Conservation (phyloP, 2,329 filamentous ascomycete species). For the Hypoxylon sp. region DNA sequence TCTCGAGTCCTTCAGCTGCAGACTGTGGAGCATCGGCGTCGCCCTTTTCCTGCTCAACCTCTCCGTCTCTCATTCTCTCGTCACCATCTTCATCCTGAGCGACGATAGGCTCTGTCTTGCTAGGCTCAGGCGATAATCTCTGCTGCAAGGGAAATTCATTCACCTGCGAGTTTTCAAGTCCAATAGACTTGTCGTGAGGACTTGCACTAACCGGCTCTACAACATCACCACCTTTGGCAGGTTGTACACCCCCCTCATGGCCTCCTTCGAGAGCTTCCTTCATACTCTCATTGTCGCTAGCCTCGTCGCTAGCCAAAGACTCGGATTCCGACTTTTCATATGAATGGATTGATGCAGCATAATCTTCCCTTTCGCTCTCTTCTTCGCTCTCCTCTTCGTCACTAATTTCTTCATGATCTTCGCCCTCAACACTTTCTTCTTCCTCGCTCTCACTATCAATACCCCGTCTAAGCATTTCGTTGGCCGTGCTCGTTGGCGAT, state of each 20-base stretch:
- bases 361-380: conserved; percentile 41
- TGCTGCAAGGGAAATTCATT: conserved; percentile 5
- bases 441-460: conserved; percentile 32
- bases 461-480: conserved; percentile 18
- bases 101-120: conserved; percentile 5
- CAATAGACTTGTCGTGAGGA: conserved; percentile 4
- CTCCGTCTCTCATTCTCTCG: conserved; percentile 31
- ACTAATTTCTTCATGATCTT: conserved; percentile 32
- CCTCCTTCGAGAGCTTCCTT: conserved; percentile 7
- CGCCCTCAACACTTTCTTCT: conserved; percentile 27
- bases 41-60: conserved; percentile 24
- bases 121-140: conserved; percentile 9
- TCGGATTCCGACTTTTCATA: conserved; percentile 15
- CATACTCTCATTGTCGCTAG: conserved; percentile 16
- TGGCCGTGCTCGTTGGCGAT: background rate
- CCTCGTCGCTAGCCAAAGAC: conserved; percentile 1
- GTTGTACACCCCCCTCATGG: conserved; percentile 6
- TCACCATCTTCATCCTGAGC: conserved; percentile 46
- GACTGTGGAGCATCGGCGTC: conserved; percentile 34
- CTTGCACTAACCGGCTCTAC: conserved; percentile 1
- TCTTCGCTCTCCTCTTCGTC: conserved; percentile 47
- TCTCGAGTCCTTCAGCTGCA: conserved; percentile 52
- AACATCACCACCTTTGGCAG: conserved; percentile 8
- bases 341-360: conserved; percentile 32
- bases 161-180: background rate